Conservation (phyloP, 1,284 basidiomycete species). For the Cryptococcus jaspeensis region DNA sequence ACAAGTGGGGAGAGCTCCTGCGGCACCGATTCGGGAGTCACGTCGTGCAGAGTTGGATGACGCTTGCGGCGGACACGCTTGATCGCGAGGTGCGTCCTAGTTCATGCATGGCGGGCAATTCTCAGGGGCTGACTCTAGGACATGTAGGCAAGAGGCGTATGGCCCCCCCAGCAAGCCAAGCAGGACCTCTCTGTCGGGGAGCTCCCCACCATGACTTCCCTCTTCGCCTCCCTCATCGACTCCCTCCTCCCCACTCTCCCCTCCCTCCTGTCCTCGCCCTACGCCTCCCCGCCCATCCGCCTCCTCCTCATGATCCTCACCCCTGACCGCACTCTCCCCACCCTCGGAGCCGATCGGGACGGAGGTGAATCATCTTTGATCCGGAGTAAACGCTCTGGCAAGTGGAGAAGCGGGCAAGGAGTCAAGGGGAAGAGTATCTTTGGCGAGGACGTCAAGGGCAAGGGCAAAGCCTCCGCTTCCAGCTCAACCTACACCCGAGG, state of each 20-base stretch:
- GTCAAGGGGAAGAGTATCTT: conserved; percentile 50
- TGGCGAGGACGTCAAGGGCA: conserved; percentile 33
- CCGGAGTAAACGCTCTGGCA: conserved; percentile 48
- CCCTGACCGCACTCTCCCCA: conserved; percentile 50
- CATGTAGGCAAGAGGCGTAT: conserved; percentile 62
- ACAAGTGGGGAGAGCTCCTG: conserved; percentile 73
- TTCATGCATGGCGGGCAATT: too few relatives aligned
- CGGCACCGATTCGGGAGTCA: conserved; percentile 87
- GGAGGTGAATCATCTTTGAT: conserved; percentile 23
- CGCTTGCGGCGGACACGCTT: conserved; percentile 69
- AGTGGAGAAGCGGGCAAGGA: conserved; percentile 47
- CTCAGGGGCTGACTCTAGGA: conserved; percentile 2
- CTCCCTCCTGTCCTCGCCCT: conserved; percentile 71
- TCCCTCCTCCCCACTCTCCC: conserved; percentile 58
- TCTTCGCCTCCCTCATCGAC: conserved; percentile 23
- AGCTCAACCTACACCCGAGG: conserved; percentile 34
- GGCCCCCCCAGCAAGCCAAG: conserved; percentile 57
- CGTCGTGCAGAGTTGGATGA: conserved; percentile 83
- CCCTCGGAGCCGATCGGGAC: conserved; percentile 49
- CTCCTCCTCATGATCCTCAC: conserved; percentile 72
- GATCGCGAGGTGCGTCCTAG: conserved; percentile 72
- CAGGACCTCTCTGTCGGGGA: conserved; percentile 29
- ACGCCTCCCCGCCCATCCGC: conserved; percentile 82
- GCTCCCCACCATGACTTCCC: conserved; percentile 65
- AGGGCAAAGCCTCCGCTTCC: conserved; percentile 2